phyloP scores from a whole-genome alignment of 352 stramenopile species.

The Globisporangium paroecandrum region DNA sequence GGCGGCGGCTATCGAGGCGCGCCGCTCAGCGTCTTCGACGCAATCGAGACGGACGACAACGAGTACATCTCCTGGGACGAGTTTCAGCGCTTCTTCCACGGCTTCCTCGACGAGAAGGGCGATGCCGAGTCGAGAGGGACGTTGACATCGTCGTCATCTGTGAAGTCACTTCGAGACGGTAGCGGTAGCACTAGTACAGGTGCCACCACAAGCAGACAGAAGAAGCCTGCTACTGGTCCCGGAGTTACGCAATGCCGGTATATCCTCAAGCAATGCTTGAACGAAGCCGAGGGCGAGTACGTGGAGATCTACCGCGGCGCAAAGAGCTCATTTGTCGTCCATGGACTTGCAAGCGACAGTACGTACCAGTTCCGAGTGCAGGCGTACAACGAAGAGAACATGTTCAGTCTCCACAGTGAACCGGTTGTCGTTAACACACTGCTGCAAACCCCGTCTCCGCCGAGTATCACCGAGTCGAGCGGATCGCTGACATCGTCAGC shows the following conservation, averaged over 20 bases:
- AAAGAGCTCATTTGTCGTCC: conserved; percentile 64
- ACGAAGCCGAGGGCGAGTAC: conserved; percentile 77
- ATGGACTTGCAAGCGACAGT: conserved; percentile 72
- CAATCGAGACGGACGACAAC: conserved; percentile 85
- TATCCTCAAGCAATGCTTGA: conserved; percentile 84
- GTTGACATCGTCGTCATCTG: conserved; percentile 10
- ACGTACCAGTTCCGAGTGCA: conserved; percentile 91
- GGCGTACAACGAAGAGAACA: conserved; percentile 72
- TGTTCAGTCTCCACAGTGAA: conserved; percentile 66
- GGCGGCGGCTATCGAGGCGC: conserved; percentile 5
- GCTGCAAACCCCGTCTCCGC: conserved; percentile 61
- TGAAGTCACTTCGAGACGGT: conserved; percentile 10
- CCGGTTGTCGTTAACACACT: conserved; percentile 83
- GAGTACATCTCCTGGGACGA: conserved; percentile 86
- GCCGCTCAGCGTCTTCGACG: conserved; percentile 81
- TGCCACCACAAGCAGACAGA: background rate
- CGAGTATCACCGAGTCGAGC: conserved; percentile 32
- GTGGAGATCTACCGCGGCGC: conserved; percentile 82
- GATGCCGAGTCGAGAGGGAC: conserved; percentile 18
- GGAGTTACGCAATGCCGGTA: conserved; percentile 45
- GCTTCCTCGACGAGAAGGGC: conserved; percentile 36
- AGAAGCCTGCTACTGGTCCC: conserved; percentile 6
- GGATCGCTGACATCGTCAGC: conserved; percentile 9
- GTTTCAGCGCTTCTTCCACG: conserved; percentile 77
- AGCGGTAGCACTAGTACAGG: background rate